phyloP scores from a whole-genome alignment of 257 asterid species.

The Thymus mandschuricus region DNA sequence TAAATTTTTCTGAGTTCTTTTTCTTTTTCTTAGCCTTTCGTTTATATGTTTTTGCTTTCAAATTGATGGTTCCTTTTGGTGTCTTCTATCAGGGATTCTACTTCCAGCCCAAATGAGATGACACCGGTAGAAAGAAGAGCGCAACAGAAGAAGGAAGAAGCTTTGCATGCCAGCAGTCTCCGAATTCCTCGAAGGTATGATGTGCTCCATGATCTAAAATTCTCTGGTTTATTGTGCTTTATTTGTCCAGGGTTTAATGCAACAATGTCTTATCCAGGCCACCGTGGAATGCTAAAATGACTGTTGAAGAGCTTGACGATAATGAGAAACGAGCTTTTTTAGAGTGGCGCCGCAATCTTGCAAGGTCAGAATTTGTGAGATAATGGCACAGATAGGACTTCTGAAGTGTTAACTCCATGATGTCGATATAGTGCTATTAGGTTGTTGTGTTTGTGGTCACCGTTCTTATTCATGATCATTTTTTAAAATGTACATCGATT shows the following conservation, averaged over 20 bases:
- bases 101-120: constrained; percentile 56
- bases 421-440: background rate
- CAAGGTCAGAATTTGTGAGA: constrained; percentile 55
- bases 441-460: constrained; percentile 3
- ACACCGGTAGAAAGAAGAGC: constrained; percentile 62
- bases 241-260: constrained; percentile 27
- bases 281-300: constrained; percentile 86
- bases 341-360: constrained; percentile 96
- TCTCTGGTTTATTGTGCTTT: constrained; percentile 9
- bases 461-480: background rate
- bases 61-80: background rate
- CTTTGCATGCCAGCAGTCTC: constrained; percentile 89
- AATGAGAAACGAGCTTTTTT: constrained; percentile 80
- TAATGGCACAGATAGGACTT: constrained; percentile 13
- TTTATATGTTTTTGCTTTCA: background rate
- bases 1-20: background rate
- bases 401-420: background rate
- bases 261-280: constrained; percentile 60
- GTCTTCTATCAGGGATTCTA: constrained; percentile 62
- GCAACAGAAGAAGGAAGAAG: constrained; percentile 88
- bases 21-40: background rate
- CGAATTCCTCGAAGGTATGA: constrained; percentile 90
- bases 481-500: background rate
- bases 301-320: constrained; percentile 88
- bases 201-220: background rate